Evolutionary conservation across 306 rosid genomes (phyloP), one percentile per base, ranked within the genome.

Genomic region (Dalbergia cultrata): DNA sequence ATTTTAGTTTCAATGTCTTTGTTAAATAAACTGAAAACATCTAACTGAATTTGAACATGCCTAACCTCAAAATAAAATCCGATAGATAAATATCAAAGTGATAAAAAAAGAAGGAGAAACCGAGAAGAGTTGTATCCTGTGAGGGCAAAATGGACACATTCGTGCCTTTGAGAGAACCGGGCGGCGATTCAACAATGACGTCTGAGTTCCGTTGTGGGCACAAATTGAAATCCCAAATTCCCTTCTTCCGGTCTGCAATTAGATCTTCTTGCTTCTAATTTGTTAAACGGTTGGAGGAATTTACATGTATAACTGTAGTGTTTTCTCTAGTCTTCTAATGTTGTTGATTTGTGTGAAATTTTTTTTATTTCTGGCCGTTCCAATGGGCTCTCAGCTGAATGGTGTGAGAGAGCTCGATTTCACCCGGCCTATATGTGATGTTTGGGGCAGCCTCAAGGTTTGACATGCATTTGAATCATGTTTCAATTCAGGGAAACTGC

Each of bases 131-230:
- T 26, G 31, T 26, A 26, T 26, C 31, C 31, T 26, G 31, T 26
- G 31, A 26, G 31, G 31, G 31, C 31, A 26, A 26, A 26, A 26
- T 26, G 2, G 31, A 26, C 31, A 26, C 31, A 26, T 26, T 1
- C 31, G 31, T 88, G 92, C 94, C 93, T 13, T 37, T 63, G 86
- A 91, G 90, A 89, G 93, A 91, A 82, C 93, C 56, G 59, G 58
- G 85, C 90, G 87, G 14, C 72, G 9, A 1, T 54, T 54, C 26
- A 0, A 9, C 17, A 22, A 14, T 89, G 82, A 82, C 87, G 85
- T 69, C 47, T 5, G 60, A 81, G 94, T 89, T 92, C 97, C 94
- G 91, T 88, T 89, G 97, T 86, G 45, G 92, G 94, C 97, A 83
- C 19, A 92, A 0, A 89, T 4, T 26, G 57, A 72, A 71, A 14